Evolutionary conservation across 2,329 filamentous ascomycete genomes (phyloP).

Genomic region (Alternaria ventricosa): DNA sequence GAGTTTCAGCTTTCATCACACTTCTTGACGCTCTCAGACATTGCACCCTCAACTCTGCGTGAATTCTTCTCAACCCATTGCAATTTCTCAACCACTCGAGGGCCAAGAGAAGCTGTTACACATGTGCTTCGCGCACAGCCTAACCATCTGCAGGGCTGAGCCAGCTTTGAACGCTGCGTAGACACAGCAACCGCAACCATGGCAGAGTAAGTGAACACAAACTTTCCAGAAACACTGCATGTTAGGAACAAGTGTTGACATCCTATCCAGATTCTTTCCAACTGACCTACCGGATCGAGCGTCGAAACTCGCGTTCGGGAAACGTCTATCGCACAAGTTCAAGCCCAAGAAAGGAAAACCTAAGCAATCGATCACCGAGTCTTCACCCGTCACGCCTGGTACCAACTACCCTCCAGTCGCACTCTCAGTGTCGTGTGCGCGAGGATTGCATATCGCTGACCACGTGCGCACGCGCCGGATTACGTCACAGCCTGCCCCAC

Average conservation of each 20-base stretch:
- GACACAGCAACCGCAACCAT: not conserved
- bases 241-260: not conserved
- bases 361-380: not conserved
- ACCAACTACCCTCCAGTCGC: not conserved
- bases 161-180: not conserved
- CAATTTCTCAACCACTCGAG: not conserved
- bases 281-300: slow-evolving; percentile 11
- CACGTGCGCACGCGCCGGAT: slow-evolving; percentile 4
- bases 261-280: slow-evolving; percentile 3
- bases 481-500: not conserved
- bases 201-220: not conserved
- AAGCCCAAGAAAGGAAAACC: not conserved
- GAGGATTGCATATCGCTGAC: not conserved
- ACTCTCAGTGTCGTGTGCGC: not conserved
- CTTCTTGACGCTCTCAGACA: not conserved
- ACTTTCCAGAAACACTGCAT: not conserved
- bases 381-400: not conserved
- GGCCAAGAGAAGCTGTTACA: not conserved
- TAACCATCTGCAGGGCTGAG: not conserved
- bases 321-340: not conserved
- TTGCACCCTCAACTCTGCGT: not conserved
- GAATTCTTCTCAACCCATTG: not conserved
- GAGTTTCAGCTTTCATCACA: not conserved
- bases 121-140: not conserved
- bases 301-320: slow-evolving; percentile 2